Conservation (phyloP, 2,329 filamentous ascomycete species). For the Ascochyta rabiei region DNA sequence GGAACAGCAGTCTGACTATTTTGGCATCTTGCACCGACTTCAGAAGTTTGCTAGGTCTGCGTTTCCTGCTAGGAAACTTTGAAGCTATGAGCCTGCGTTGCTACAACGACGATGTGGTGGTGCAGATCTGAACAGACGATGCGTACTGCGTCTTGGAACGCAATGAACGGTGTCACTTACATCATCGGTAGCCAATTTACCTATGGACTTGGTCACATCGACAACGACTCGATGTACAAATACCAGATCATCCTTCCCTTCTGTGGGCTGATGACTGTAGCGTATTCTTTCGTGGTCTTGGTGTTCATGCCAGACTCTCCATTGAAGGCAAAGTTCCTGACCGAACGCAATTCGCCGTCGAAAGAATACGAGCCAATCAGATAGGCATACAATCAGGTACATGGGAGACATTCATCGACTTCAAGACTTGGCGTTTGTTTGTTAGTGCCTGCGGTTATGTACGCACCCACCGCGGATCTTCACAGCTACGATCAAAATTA, state of each 20-base stretch:
- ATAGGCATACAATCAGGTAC: slow-evolving; percentile 69
- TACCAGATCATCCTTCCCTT: slow-evolving; percentile 56
- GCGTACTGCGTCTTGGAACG: slow-evolving; percentile 63
- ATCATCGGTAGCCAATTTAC: slow-evolving; percentile 63
- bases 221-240: slow-evolving; percentile 50
- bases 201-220: slow-evolving; percentile 63
- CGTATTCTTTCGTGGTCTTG: slow-evolving; percentile 51
- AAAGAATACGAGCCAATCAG: slow-evolving; percentile 29
- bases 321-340: slow-evolving; percentile 42
- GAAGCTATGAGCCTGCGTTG: slow-evolving; percentile 55
- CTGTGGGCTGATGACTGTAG: slow-evolving; percentile 52
- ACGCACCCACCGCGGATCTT: too few species aligned
- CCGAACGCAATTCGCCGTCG: slow-evolving; percentile 22
- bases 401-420: slow-evolving; percentile 53
- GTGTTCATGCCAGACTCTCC: slow-evolving; percentile 54
- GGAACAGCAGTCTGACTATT: slow-evolving; percentile 60
- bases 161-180: slow-evolving; percentile 65
- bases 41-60: slow-evolving; percentile 42
- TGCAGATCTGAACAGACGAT: slow-evolving; percentile 63
- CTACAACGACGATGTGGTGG: slow-evolving; percentile 67
- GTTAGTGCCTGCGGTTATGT: too few species aligned
- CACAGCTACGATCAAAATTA: too few species aligned
- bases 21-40: slow-evolving; percentile 58
- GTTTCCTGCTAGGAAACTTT: slow-evolving; percentile 53
- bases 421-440: slow-evolving; percentile 56